phyloP scores from a whole-genome alignment of 148 eudicot species.

The Tetragonia tetragonoides region DNA sequence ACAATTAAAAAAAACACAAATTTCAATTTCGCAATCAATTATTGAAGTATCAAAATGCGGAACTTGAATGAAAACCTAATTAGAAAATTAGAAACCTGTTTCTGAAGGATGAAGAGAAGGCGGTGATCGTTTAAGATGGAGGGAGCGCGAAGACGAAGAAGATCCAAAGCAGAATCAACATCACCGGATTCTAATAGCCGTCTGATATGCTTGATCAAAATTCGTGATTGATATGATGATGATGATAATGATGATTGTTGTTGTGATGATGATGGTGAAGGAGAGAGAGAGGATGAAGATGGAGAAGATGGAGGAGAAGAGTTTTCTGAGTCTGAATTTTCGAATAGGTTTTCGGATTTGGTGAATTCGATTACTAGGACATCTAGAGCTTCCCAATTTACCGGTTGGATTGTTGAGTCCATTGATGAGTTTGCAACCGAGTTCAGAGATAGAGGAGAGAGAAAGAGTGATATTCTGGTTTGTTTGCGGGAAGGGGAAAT shows the following conservation, averaged over 20 bases:
- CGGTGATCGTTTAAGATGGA: constrained; percentile 66
- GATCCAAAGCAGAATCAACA: constrained; percentile 63
- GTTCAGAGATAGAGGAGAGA: constrained; percentile 10
- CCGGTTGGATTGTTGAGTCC: constrained; percentile 51
- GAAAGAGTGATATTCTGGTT: neutral
- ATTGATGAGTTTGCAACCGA: constrained; percentile 9
- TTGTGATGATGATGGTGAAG: neutral
- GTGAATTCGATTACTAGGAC: constrained; percentile 79
- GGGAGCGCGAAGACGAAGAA: constrained; percentile 56
- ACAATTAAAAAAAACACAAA: constrained; percentile 1
- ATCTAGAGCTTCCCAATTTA: constrained; percentile 91
- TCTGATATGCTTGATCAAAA: constrained; percentile 59
- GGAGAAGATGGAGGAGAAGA: constrained; percentile 39
- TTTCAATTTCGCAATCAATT: neutral
- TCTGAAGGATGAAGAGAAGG: constrained; percentile 79
- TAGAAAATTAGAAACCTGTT: constrained; percentile 45
- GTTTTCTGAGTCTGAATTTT: constrained; percentile 31
- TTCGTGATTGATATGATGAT: constrained; percentile 58
- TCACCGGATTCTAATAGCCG: constrained; percentile 63
- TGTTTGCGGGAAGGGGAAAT: neutral
- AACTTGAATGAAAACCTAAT: no score
- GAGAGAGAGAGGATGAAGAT: constrained; percentile 30
- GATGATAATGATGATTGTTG: constrained; percentile 30
- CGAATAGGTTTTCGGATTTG: constrained; percentile 65
- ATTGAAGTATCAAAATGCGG: neutral